Conservation (phyloP, 2,329 filamentous ascomycete species). For the Cladosporium colombiae region DNA sequence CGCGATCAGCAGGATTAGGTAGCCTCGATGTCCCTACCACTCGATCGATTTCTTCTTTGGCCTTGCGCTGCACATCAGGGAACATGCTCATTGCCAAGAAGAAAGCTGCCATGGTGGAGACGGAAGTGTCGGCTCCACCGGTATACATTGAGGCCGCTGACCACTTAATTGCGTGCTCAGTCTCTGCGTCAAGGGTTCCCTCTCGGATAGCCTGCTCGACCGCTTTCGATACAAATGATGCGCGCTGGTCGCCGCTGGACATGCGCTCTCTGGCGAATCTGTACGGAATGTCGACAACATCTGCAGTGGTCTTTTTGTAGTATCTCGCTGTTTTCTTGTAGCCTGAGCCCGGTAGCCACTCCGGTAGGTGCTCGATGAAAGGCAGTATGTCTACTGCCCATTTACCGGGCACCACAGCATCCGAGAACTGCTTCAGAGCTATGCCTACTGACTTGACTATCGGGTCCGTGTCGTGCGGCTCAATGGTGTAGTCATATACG, state of each 20-base stretch:
- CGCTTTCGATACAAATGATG: slow-evolving; percentile 45
- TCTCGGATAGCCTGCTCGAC: slow-evolving; percentile 37
- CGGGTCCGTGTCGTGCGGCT: slow-evolving; percentile 43
- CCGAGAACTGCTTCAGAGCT: slow-evolving; percentile 44
- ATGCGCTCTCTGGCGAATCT: slow-evolving; percentile 45
- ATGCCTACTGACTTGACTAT: slow-evolving; percentile 46
- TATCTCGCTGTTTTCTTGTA: slow-evolving; percentile 47
- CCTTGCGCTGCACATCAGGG: slow-evolving; percentile 35
- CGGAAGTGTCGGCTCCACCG: slow-evolving; percentile 29
- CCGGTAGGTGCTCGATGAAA: slow-evolving; percentile 45
- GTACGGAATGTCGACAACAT: slow-evolving; percentile 45
- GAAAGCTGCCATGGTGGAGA: slow-evolving; percentile 36
- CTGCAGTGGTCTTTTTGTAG: slow-evolving; percentile 38
- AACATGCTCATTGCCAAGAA: slow-evolving; percentile 36
- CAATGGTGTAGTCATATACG: slow-evolving; percentile 50
- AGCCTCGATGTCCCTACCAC: slow-evolving; percentile 34
- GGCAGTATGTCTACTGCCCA: slow-evolving; percentile 52
- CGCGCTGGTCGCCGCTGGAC: slow-evolving; percentile 28
- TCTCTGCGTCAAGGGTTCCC: slow-evolving; percentile 24
- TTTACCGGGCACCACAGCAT: slow-evolving; percentile 44
- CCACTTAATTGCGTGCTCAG: slow-evolving; percentile 44
- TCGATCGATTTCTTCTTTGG: slow-evolving; percentile 37
- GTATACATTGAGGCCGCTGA: slow-evolving; percentile 45
- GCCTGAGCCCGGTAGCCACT: slow-evolving; percentile 48
- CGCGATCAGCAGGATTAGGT: slow-evolving; percentile 34